Conservation (phyloP, 1,284 basidiomycete species). For the Apiotrichum porosum region DNA sequence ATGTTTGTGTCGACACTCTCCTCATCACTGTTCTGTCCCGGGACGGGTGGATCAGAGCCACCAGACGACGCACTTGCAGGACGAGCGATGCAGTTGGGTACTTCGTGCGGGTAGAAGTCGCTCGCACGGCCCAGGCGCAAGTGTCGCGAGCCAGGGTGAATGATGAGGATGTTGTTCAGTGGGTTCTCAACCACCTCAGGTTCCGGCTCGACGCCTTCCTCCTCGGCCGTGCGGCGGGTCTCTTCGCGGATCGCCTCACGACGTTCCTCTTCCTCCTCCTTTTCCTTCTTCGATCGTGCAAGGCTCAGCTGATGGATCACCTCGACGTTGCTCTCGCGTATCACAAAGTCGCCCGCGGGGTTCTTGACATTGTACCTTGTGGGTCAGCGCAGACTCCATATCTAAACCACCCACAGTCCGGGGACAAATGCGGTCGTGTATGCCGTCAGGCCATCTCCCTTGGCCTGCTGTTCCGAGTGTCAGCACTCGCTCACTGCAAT, state of each 20-base stretch:
- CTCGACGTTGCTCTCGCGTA: constrained; percentile 38
- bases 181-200: constrained; percentile 17
- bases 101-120: constrained; percentile 55
- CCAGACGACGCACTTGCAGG: constrained; percentile 14
- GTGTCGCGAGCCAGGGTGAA: constrained; percentile 87
- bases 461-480: constrained; percentile 26
- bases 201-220: constrained; percentile 2
- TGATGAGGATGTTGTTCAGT: constrained; percentile 60
- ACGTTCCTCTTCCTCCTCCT: constrained; percentile 17
- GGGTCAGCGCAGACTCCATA: background rate
- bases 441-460: constrained; percentile 12
- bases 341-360: constrained; percentile 40
- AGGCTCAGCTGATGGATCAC: constrained; percentile 33
- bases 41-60: constrained; percentile 25
- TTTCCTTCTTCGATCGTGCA: constrained; percentile 22
- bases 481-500: background rate
- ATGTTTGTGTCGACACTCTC: constrained; percentile 67
- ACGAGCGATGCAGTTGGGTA: constrained; percentile 47
- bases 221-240: background rate
- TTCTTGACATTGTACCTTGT: constrained; percentile 40
- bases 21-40: constrained; percentile 26
- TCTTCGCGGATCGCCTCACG: constrained; percentile 1
- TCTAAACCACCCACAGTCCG: constrained; percentile 27
- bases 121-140: constrained; percentile 84
- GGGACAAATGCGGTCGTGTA: constrained; percentile 42